Evolutionary conservation across 1,284 basidiomycete species (phyloP).

Genomic region (Trichosporon inkin): DNA sequence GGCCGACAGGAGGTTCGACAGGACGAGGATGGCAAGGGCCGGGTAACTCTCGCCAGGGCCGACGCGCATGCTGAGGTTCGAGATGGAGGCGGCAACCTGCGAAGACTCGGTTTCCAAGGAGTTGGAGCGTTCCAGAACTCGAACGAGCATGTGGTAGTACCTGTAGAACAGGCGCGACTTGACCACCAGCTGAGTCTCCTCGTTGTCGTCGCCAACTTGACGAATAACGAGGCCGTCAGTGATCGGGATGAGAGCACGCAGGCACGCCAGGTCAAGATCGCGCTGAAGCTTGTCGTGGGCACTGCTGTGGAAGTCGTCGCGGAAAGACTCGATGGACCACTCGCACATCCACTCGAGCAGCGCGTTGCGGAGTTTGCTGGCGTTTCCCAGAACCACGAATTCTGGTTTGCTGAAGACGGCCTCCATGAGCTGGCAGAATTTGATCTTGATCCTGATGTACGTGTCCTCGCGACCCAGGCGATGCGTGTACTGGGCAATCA

Average conservation of each 20-base stretch:
- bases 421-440: slow-evolving; percentile 71
- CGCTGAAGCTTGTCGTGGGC: slow-evolving; percentile 28
- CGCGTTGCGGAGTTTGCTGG: slow-evolving; percentile 62
- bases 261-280: slow-evolving; percentile 68
- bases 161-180: slow-evolving; percentile 72
- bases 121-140: slow-evolving; percentile 57
- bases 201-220: slow-evolving; percentile 57
- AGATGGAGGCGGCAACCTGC: slow-evolving; percentile 20
- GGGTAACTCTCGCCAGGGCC: slow-evolving; percentile 20
- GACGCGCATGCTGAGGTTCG: slow-evolving; percentile 19
- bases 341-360: slow-evolving; percentile 69
- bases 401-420: slow-evolving; percentile 62
- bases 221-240: slow-evolving; percentile 70
- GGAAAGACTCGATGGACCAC: slow-evolving; percentile 56
- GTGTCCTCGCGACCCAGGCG: slow-evolving; percentile 57
- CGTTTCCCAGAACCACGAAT: slow-evolving; percentile 62
- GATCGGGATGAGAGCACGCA: slow-evolving; percentile 68
- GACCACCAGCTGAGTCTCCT: slow-evolving; percentile 64
- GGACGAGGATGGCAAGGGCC: slow-evolving; percentile 57
- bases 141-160: slow-evolving; percentile 64
- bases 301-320: slow-evolving; percentile 23
- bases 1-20: slow-evolving; percentile 75
- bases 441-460: slow-evolving; percentile 64
- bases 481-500: slow-evolving; percentile 64
- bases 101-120: slow-evolving; percentile 23